Evolutionary conservation across 345 rosid genomes (phyloP).

Genomic region (Clarkia xantiana): DNA sequence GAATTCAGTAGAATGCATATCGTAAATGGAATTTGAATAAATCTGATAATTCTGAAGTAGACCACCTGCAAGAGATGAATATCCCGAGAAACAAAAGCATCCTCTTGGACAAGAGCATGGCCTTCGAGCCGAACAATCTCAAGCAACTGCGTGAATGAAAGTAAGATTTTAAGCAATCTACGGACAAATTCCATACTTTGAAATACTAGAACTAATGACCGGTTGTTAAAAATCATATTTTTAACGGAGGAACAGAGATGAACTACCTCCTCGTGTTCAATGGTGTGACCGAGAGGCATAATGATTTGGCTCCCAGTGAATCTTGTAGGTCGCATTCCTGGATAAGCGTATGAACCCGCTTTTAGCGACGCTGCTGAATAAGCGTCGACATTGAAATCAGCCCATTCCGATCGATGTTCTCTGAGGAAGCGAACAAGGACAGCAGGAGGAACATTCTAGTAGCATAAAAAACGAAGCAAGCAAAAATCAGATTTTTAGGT

Average conservation of each 20-base stretch:
- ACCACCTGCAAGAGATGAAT: constrained; percentile 90
- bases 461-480: constrained; percentile 8
- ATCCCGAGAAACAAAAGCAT: constrained; percentile 82
- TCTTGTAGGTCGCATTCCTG: constrained; percentile 85
- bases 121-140: constrained; percentile 95
- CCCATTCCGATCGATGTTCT: constrained; percentile 99
- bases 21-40: background rate
- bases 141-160: constrained; percentile 37
- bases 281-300: constrained; percentile 96
- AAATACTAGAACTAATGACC: no score
- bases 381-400: constrained; percentile 95
- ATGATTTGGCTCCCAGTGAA: constrained; percentile 91
- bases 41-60: constrained; percentile 2
- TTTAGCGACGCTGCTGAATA: constrained; percentile 82
- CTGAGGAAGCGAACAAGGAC: constrained; percentile 83
- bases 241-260: no score
- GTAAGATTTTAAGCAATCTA: no score
- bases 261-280: constrained; percentile 88
- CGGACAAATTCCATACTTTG: no score
- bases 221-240: no score
- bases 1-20: background rate
- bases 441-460: constrained; percentile 89
- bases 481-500: no score
- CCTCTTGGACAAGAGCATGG: constrained; percentile 85
- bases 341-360: constrained; percentile 68